Conservation (phyloP, 805 yeast species). For the Barnettozyma wickerhamii region DNA sequence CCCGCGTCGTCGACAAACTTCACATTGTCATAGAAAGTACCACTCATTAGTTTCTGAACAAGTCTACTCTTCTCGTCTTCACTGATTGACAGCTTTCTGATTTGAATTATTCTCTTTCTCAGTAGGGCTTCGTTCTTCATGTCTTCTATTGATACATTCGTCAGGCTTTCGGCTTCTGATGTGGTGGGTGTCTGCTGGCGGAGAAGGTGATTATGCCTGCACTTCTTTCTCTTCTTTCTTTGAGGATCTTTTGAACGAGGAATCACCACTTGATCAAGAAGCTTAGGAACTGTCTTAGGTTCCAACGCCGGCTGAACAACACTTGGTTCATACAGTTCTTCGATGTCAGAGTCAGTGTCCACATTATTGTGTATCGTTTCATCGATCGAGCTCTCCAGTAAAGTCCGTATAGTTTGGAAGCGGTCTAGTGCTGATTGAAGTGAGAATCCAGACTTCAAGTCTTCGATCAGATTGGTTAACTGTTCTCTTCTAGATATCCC, state of each 20-base stretch:
- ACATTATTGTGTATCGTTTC: conserved; percentile 28
- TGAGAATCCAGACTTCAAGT: conserved; percentile 41
- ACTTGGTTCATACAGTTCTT: conserved; percentile 45
- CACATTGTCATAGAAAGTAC: conserved; percentile 51
- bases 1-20: conserved; percentile 28
- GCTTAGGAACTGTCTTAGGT: conserved; percentile 40
- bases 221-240: conserved; percentile 12
- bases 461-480: conserved; percentile 30
- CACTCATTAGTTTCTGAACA: conserved; percentile 66
- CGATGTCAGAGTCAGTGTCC: conserved; percentile 25
- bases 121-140: conserved; percentile 29
- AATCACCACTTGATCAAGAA: conserved; percentile 46
- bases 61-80: conserved; percentile 28
- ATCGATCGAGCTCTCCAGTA: conserved; percentile 27
- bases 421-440: conserved; percentile 48
- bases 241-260: conserved; percentile 38
- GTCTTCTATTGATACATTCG: conserved; percentile 16
- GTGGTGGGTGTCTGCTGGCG: conserved; percentile 2
- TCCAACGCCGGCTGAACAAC: conserved; percentile 47
- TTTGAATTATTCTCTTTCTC: conserved; percentile 45
- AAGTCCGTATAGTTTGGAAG: conserved; percentile 36
- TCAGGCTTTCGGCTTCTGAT: conserved; percentile 16
- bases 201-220: neutral
- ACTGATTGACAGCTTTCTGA: conserved; percentile 18
- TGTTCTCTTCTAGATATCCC: conserved; percentile 28